phyloP scores from a whole-genome alignment of 805 yeast genomes.

The Wickerhamiella azymoides region DNA sequence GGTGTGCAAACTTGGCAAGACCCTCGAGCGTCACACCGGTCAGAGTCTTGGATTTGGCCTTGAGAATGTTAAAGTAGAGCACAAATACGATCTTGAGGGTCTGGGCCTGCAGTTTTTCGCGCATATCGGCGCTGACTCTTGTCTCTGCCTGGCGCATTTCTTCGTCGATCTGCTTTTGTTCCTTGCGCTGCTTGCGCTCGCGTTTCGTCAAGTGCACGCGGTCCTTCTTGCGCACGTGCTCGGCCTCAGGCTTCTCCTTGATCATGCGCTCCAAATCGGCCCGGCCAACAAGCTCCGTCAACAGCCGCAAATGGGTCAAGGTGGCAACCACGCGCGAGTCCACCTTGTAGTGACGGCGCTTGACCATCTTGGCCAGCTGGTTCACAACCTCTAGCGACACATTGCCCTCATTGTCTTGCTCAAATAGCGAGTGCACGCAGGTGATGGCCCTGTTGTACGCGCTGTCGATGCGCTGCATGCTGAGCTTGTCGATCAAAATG shows the following conservation, averaged over 20 bases:
- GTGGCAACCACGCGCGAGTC: constrained; percentile 72
- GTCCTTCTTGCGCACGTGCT: constrained; percentile 66
- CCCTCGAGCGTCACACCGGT: constrained; percentile 89
- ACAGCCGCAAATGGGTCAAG: constrained; percentile 43
- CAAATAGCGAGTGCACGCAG: constrained; percentile 53
- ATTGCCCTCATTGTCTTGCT: constrained; percentile 71
- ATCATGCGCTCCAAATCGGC: constrained; percentile 31
- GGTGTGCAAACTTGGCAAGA: constrained; percentile 73
- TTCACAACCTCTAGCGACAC: constrained; percentile 62
- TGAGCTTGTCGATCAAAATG: constrained; percentile 52
- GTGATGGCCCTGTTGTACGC: constrained; percentile 47
- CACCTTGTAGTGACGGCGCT: constrained; percentile 59
- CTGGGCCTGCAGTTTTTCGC: constrained; percentile 75
- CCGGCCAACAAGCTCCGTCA: constrained; percentile 27
- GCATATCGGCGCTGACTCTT: constrained; percentile 72
- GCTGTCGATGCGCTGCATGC: constrained; percentile 34
- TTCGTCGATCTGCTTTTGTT: constrained; percentile 72
- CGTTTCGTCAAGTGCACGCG: constrained; percentile 83
- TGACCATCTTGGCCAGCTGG: constrained; percentile 52
- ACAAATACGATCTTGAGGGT: constrained; percentile 59
- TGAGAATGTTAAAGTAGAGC: constrained; percentile 64
- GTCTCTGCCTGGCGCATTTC: constrained; percentile 81
- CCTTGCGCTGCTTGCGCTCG: constrained; percentile 78
- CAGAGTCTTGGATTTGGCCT: constrained; percentile 44
- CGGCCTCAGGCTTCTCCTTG: constrained; percentile 32